phyloP scores from a whole-genome alignment of 768 basidiomycete species.

The Termitomyces eurrhizus region DNA sequence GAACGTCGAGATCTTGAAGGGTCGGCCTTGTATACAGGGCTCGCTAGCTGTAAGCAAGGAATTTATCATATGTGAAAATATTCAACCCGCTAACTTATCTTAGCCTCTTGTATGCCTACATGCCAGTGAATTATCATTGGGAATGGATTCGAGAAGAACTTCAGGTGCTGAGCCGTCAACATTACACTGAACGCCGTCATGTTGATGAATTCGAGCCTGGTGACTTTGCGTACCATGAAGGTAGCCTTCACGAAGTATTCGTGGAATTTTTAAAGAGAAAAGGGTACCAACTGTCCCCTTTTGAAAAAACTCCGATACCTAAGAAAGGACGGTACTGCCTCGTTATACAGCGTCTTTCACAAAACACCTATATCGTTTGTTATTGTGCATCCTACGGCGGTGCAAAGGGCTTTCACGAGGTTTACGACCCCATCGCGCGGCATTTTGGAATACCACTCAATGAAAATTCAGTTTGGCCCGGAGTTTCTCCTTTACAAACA shows the following conservation, averaged over 20 bases:
- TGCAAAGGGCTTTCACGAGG: constrained; percentile 18
- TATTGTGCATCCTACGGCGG: constrained; percentile 31
- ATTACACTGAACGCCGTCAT: neutral
- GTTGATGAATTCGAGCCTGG: constrained; percentile 21
- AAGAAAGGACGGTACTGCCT: constrained; percentile 29
- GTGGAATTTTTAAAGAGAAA: constrained; percentile 17
- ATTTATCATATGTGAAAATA: neutral
- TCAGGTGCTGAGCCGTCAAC: neutral
- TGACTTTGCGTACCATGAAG: constrained; percentile 22
- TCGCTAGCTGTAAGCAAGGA: neutral
- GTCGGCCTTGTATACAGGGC: neutral
- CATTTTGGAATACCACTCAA: constrained; percentile 35
- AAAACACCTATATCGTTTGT: constrained; percentile 30
- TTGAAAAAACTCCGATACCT: constrained; percentile 14
- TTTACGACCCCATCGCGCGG: constrained; percentile 22
- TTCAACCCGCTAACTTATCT: neutral
- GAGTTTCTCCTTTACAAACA: constrained; percentile 24
- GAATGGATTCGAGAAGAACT: constrained; percentile 14
- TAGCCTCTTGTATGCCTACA: constrained; percentile 12
- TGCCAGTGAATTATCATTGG: constrained; percentile 18
- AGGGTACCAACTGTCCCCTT: constrained; percentile 18
- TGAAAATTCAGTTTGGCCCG: constrained; percentile 23
- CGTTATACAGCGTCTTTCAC: constrained; percentile 27
- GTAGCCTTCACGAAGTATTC: constrained; percentile 21
- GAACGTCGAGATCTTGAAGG: neutral